Evolutionary conservation across 2,329 filamentous ascomycete species (phyloP), one percentile per base, ranked within the genome.

Genomic region (Chaetomiaceae sp.): DNA sequence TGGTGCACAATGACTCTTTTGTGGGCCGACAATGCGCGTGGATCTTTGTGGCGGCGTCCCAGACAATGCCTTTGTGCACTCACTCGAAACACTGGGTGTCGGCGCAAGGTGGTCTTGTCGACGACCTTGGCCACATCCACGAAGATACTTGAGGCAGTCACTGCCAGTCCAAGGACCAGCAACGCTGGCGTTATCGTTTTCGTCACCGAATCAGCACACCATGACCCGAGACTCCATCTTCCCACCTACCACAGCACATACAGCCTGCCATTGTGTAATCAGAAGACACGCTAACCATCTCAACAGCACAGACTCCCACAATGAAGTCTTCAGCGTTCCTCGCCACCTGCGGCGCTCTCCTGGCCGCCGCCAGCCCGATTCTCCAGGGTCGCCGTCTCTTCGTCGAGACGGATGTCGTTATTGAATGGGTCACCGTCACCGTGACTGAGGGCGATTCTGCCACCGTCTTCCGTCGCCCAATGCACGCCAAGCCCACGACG

Each of bases 241-340:
- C 11, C 5, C 8, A 36, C 9, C 11, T 27, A 11, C 22, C 19
- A 7, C 23, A 12, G 7, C 14, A 5, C n/a, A 34, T 38, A 37
- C 22, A 36, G 31, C 39, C 19, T 2, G 15, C 4, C 23, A 37
- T 44, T 15, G 15, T 3, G 37, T 4, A 4, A 12, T 3, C 20
- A 19, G 40, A 23, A 22, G 1, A 15, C 17, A 48, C 4, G 19
- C 47, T 56, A 47, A 56, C 17, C 14, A 23, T 42, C 25, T 9
- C 39, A 6, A 5, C 22, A 42, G 43, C 48, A 36, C 25, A 44
- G 42, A 27, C 40, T 46, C 40, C 54, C 68, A 77, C 66, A 59
- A 81, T 81, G 78, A 80, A 77, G 72, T 68, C 72, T 43, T 76
- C 77, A 45, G 55, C 75, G 53, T 67, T 75, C 59, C 66, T 81